Percentiles rank a stretch among this genome's conserved stretches.
Evolutionary conservation across 352 stramenopile genomes (phyloP).

Genomic region (Albugo candida): DNA sequence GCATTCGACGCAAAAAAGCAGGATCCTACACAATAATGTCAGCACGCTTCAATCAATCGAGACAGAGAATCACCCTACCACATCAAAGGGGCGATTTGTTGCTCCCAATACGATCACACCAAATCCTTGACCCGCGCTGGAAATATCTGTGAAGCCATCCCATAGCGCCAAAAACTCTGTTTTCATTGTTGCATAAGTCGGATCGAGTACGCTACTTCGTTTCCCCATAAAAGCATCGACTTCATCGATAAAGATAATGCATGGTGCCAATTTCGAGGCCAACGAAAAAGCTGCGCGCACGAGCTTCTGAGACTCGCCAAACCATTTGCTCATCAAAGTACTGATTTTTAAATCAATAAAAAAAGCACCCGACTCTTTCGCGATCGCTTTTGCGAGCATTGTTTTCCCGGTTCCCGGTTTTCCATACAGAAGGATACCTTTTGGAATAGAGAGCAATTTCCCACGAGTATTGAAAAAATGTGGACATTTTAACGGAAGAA

Average conservation of each 20-base stretch:
- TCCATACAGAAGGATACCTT: conserved; percentile 71
- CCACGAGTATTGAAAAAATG: conserved; percentile 82
- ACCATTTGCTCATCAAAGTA: conserved; percentile 84
- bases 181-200: conserved; percentile 77
- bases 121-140: conserved; percentile 39
- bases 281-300: conserved; percentile 86
- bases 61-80: conserved; percentile 15
- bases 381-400: conserved; percentile 88
- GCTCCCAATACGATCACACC: conserved; percentile 92
- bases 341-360: conserved; percentile 82
- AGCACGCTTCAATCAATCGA: neutral
- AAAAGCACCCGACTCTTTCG: conserved; percentile 83
- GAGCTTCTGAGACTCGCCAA: conserved; percentile 85
- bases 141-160: conserved; percentile 88
- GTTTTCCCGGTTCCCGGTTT: conserved; percentile 80
- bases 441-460: conserved; percentile 75
- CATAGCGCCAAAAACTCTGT: conserved; percentile 96
- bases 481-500: conserved; percentile 82
- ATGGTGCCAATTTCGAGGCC: conserved; percentile 86
- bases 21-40: conserved; percentile 27
- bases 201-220: conserved; percentile 48
- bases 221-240: conserved; percentile 87
- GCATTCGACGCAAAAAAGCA: conserved; percentile 90
- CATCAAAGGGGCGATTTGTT: conserved; percentile 85
- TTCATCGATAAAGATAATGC: conserved; percentile 98